Conservation (phyloP, 257 asterid genomes). For the Solanum etuberosum region DNA sequence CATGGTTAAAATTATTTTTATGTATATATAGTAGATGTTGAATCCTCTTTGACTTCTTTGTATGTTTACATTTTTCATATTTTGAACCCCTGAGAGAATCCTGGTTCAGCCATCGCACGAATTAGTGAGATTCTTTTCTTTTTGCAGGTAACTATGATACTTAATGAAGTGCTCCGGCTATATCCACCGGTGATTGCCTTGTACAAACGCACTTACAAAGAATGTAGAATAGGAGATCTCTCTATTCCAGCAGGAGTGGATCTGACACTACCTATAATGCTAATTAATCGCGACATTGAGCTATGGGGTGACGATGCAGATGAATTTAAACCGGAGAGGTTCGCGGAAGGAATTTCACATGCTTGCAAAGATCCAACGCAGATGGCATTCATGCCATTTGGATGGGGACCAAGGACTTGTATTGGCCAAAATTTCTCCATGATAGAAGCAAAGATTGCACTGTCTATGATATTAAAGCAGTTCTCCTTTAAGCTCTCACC, state of each 20-base stretch:
- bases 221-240: constrained; percentile 26
- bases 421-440: constrained; percentile 40
- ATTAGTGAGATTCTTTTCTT: neutral
- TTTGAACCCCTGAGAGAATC: neutral
- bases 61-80: neutral
- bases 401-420: constrained; percentile 48
- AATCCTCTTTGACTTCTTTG: neutral
- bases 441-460: constrained; percentile 40
- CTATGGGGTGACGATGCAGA: constrained; percentile 50
- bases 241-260: constrained; percentile 30
- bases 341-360: constrained; percentile 31
- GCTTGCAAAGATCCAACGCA: constrained; percentile 26
- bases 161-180: constrained; percentile 36
- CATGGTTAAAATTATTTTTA: neutral
- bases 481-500: constrained; percentile 36
- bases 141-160: constrained; percentile 38
- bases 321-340: constrained; percentile 43
- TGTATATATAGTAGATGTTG: neutral
- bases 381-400: constrained; percentile 44
- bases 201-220: constrained; percentile 24
- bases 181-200: constrained; percentile 40
- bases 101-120: neutral
- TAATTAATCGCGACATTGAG: constrained; percentile 29
- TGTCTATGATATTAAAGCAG: constrained; percentile 31
- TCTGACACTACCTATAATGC: constrained; percentile 28